Evolutionary conservation across 192 early-diverging fungal genomes (phyloP).

Genomic region (Kickxella alabastrina): DNA sequence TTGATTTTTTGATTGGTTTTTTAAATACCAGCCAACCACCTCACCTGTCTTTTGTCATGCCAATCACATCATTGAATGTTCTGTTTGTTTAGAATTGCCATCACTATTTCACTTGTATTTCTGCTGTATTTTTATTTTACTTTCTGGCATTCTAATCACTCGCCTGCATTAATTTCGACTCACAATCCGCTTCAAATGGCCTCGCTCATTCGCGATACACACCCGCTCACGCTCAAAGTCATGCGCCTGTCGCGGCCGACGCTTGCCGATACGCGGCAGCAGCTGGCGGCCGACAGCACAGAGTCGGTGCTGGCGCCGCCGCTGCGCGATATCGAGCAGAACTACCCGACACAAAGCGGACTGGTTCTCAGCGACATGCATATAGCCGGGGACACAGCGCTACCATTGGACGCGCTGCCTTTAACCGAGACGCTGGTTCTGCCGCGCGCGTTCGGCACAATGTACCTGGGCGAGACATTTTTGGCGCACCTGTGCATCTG

Average conservation of each 20-base stretch:
- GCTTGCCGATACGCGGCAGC: conserved; percentile 54
- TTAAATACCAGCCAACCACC: no score
- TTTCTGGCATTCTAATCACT: no score
- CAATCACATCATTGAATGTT: no score
- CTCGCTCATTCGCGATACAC: conserved; percentile 51
- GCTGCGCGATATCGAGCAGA: conserved; percentile 39
- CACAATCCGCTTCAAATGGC: conserved; percentile 14
- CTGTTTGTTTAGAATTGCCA: no score
- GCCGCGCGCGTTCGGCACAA: conserved; percentile 84
- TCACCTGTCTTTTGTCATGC: no score
- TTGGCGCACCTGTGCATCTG: conserved; percentile 79
- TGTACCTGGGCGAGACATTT: conserved; percentile 94
- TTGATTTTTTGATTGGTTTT: conserved; percentile 1
- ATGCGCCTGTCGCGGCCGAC: conserved; percentile 83
- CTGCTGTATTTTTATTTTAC: no score
- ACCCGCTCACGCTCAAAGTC: conserved; percentile 83
- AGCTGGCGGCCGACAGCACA: conserved; percentile 40
- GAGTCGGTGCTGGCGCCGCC: conserved; percentile 29
- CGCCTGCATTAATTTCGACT: background rate
- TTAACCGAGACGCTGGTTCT: conserved; percentile 70
- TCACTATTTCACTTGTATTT: no score
- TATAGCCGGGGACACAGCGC: conserved; percentile 33
- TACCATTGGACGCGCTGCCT: conserved; percentile 56
- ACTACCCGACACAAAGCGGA: conserved; percentile 46
- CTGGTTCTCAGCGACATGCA: conserved; percentile 31